These are phyloP conservation scores for Suillus ampliporus DNA, from an alignment of 768 basidiomycete genomes.

Conservation along the genomic window DNA sequence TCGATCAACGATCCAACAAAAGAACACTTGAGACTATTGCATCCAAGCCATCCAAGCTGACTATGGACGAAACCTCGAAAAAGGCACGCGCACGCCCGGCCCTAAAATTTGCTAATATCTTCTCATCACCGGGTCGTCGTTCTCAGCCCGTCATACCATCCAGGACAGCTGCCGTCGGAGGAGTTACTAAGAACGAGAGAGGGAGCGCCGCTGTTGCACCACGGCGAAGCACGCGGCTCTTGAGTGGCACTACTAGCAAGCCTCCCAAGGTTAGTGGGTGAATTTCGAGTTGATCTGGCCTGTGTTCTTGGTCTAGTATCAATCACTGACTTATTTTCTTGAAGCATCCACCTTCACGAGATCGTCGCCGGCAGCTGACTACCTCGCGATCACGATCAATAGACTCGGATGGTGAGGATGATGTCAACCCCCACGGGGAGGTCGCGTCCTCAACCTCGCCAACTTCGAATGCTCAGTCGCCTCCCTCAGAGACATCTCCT, in stretches of 20 bases:
- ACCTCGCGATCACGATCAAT: constrained; percentile 63
- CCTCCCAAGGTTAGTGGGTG: constrained; percentile 57
- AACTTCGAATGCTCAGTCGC: constrained; percentile 61
- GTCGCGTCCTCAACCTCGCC: constrained; percentile 66
- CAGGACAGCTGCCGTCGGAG: constrained; percentile 50
- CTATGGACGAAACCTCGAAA: constrained; percentile 76
- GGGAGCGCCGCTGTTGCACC: constrained; percentile 51
- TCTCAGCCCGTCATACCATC: constrained; percentile 74
- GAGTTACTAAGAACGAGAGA: constrained; percentile 56
- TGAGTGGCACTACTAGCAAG: constrained; percentile 61
- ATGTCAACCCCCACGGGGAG: constrained; percentile 51
- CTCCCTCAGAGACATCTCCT: constrained; percentile 66
- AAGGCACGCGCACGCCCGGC: constrained; percentile 92
- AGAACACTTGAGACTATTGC: constrained; percentile 54
- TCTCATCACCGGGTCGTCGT: constrained; percentile 85
- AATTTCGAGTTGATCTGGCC: constrained; percentile 2
- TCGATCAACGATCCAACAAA: constrained; percentile 65
- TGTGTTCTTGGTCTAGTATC: constrained; percentile 19
- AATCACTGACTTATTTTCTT: constrained; percentile 37
- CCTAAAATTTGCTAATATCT: constrained; percentile 85
- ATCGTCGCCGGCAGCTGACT: constrained; percentile 61
- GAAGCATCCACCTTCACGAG: constrained; percentile 49
- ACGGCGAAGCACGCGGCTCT: constrained; percentile 76
- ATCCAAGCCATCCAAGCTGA: constrained; percentile 64
- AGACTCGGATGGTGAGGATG: constrained; percentile 79